Evolutionary conservation across 2,329 filamentous ascomycete species (phyloP).

Genomic region (Penicillium sp.): DNA sequence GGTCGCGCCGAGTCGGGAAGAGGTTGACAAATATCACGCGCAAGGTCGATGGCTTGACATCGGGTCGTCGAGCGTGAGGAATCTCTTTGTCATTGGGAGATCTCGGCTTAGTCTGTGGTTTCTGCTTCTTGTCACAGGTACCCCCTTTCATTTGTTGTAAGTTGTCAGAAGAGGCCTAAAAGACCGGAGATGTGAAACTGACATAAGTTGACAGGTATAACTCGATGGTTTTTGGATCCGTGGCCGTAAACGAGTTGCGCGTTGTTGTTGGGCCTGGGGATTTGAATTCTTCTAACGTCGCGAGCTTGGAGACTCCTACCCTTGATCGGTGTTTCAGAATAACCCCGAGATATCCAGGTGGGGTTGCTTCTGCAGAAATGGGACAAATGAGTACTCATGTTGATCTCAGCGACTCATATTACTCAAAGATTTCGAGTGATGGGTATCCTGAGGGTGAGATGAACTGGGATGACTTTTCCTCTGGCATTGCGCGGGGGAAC

Average conservation of each 20-base stretch:
- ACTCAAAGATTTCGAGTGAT: no score
- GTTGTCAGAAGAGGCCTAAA: not conserved
- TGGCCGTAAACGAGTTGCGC: not conserved
- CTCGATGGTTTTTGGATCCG: not conserved
- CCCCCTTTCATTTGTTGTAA: conserved; percentile 22
- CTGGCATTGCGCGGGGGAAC: not conserved
- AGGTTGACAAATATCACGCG: conserved; percentile 2
- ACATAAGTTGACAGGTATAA: not conserved
- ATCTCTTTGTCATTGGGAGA: conserved; percentile 30
- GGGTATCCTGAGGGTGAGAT: not conserved
- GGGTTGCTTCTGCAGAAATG: no score
- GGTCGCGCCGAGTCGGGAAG: conserved; percentile 47
- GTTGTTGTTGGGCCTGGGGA: not conserved
- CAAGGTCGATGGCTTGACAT: conserved; percentile 43
- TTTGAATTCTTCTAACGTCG: not conserved
- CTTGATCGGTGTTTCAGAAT: not conserved
- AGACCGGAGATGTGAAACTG: not conserved
- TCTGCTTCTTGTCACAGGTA: conserved; percentile 11
- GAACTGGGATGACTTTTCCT: not conserved
- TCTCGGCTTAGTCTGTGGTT: conserved; percentile 22
- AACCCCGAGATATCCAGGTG: not conserved
- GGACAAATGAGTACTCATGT: no score
- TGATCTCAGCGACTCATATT: no score
- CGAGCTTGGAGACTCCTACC: not conserved
- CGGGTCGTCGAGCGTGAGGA: conserved; percentile 37